Conservation (phyloP, 768 basidiomycete genomes). For the Lactarius indigo region DNA sequence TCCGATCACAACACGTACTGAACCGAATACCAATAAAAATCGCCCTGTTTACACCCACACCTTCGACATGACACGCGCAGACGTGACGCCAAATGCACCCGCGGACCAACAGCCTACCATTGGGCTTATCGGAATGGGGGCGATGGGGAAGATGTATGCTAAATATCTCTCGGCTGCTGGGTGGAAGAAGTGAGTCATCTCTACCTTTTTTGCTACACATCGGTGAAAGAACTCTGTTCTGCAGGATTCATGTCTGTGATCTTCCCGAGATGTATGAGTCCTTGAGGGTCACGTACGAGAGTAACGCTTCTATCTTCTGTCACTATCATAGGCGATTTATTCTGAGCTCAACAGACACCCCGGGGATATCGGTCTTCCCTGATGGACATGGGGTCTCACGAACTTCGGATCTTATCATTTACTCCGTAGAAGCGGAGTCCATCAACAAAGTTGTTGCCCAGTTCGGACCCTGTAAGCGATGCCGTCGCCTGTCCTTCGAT, state of each 20-base stretch:
- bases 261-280: conserved; percentile 66
- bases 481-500: background rate
- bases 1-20: background rate
- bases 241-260: conserved; percentile 89
- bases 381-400: conserved; percentile 89
- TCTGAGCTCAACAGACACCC: conserved; percentile 38
- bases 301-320: conserved; percentile 35
- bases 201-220: background rate
- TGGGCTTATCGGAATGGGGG: conserved; percentile 95
- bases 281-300: conserved; percentile 56
- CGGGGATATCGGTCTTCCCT: conserved; percentile 62
- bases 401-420: conserved; percentile 89
- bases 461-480: conserved; percentile 83
- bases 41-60: background rate
- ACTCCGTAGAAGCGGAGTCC: conserved; percentile 90
- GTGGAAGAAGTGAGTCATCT: conserved; percentile 66
- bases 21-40: background rate
- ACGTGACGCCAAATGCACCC: conserved; percentile 37
- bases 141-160: conserved; percentile 96
- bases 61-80: conserved; percentile 16
- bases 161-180: conserved; percentile 71
- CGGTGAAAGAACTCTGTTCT: conserved; percentile 13
- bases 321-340: background rate
- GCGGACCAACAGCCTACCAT: conserved; percentile 64
- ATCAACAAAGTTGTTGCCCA: conserved; percentile 79